Base-by-base conservation (phyloP, 2,329 filamentous ascomycete species). In the Periglandula ipomoeae region DNA sequence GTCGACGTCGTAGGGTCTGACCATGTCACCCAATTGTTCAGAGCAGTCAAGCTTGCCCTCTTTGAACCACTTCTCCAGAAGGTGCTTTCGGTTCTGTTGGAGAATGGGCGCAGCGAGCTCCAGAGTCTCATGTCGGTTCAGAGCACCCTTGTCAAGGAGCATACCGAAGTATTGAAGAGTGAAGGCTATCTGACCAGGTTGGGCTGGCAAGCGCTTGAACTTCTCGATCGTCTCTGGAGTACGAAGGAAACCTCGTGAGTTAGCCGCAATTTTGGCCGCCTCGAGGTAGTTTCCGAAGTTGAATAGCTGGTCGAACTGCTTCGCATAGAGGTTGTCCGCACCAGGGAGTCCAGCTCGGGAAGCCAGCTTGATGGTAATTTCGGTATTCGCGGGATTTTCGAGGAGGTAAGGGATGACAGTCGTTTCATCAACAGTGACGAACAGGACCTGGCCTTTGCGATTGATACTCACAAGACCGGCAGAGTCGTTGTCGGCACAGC, bases 141-240 rank as follows among this genome's bases (percentile, higher is more conserved):
- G 74, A 24, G 81, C 80, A 50, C 93, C 91, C 78, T 98, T 96
- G 66, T 98, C 94, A 30, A 98, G 78, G 39, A 98, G 77, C 80
- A 96, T 89, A 53, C 93, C 93, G 58, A 98, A 98, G 70, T 98
- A 98, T 65, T 97, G 93, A 47, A 98, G 76, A 51, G 96, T 95
- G 58, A 89, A 84, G 1, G 93, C 95, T 71, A 98, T 88, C 65
- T 94, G 87, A 40, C 89, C 88, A 30, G 84, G 84, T 57, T 87
- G 81, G 53, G 84, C 79, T 13, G 89, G 88, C 15, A 94, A 76
- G 49, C 80, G 81, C 79, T 97, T 97, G 73, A 98, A 94, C 59
- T 87, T 84, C 70, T 96, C 90, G 64, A 98, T 97, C 6, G 93
- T 98, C 62, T 95, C 88, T 20, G 88, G 78, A 2, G 91, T 97